Evolutionary conservation across 352 stramenopile genomes (phyloP).

Genomic region (Pythium angustatum): DNA sequence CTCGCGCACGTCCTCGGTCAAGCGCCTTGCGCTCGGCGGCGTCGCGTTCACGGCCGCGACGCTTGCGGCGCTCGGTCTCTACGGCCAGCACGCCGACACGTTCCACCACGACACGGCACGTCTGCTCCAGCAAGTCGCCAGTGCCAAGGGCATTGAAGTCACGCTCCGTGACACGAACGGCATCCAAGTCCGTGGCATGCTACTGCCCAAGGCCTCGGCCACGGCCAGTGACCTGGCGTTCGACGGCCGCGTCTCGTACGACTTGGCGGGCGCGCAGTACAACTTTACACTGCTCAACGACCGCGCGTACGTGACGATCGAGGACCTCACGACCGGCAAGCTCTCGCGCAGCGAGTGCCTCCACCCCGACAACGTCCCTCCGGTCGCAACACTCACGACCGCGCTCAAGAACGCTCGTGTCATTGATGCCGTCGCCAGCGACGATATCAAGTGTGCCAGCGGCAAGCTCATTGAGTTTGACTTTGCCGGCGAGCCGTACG

Average conservation of each 20-base stretch:
- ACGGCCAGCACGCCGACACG: constrained; percentile 22
- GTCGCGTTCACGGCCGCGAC: constrained; percentile 9
- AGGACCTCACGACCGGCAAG: constrained; percentile 13
- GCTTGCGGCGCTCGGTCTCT: constrained; percentile 26
- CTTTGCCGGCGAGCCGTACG: constrained; percentile 34
- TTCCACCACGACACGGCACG: constrained; percentile 31
- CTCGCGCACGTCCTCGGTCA: neutral
- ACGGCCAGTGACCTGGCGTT: constrained; percentile 24
- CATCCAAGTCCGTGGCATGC: constrained; percentile 23
- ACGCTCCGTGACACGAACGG: constrained; percentile 21
- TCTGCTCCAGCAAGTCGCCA: constrained; percentile 31
- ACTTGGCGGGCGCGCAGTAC: constrained; percentile 25
- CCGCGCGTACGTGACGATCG: constrained; percentile 28
- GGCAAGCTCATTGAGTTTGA: constrained; percentile 35
- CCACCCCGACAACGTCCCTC: constrained; percentile 26
- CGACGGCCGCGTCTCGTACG: constrained; percentile 36
- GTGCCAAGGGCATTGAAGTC: constrained; percentile 33
- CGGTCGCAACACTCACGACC: constrained; percentile 25
- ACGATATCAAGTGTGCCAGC: constrained; percentile 22
- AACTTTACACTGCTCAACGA: constrained; percentile 38
- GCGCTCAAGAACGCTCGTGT: constrained; percentile 33
- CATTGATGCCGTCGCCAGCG: constrained; percentile 27
- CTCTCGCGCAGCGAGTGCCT: constrained; percentile 30
- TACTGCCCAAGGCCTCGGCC: constrained; percentile 24
- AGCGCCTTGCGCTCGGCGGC: constrained; percentile 9